Conservation (phyloP, 2,329 filamentous ascomycete species). For the Westerdykella sp. region DNA sequence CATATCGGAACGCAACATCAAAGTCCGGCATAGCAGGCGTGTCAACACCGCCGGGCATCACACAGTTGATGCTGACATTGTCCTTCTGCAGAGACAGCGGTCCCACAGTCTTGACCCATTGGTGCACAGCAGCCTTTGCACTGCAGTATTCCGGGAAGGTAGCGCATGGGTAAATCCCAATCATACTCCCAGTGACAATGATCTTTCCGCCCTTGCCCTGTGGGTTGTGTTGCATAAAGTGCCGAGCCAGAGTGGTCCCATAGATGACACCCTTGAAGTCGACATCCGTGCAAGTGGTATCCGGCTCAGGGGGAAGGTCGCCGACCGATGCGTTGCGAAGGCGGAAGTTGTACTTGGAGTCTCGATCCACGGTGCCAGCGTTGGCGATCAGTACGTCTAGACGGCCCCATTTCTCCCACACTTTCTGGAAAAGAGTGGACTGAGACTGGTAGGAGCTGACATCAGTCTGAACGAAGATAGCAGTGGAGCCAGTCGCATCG, state of each 20-base stretch:
- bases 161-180: slow-evolving; percentile 41
- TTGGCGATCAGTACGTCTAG: slow-evolving; percentile 48
- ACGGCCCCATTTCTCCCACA: slow-evolving; percentile 41
- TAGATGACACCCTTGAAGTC: slow-evolving; percentile 48
- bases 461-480: slow-evolving; percentile 43
- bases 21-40: slow-evolving; percentile 39
- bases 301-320: slow-evolving; percentile 40
- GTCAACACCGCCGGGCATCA: slow-evolving; percentile 45
- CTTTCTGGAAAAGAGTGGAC: slow-evolving; percentile 38
- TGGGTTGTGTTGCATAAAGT: slow-evolving; percentile 49
- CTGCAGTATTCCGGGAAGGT: slow-evolving; percentile 47
- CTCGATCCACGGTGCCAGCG: slow-evolving; percentile 45
- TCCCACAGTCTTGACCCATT: slow-evolving; percentile 22
- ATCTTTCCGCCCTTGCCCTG: slow-evolving; percentile 40
- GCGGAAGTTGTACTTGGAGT: slow-evolving; percentile 42
- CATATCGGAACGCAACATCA: slow-evolving; percentile 17
- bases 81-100: slow-evolving; percentile 35
- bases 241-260: slow-evolving; percentile 44
- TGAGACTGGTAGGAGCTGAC: slow-evolving; percentile 45
- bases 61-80: slow-evolving; percentile 45
- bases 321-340: slow-evolving; percentile 19
- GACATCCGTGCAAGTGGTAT: slow-evolving; percentile 43
- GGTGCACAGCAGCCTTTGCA: slow-evolving; percentile 44
- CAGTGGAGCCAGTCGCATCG: slow-evolving; percentile 21
- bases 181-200: slow-evolving; percentile 41